Base-by-base conservation (phyloP, 257 asterid species). In the Pogostemon cablin region DNA sequence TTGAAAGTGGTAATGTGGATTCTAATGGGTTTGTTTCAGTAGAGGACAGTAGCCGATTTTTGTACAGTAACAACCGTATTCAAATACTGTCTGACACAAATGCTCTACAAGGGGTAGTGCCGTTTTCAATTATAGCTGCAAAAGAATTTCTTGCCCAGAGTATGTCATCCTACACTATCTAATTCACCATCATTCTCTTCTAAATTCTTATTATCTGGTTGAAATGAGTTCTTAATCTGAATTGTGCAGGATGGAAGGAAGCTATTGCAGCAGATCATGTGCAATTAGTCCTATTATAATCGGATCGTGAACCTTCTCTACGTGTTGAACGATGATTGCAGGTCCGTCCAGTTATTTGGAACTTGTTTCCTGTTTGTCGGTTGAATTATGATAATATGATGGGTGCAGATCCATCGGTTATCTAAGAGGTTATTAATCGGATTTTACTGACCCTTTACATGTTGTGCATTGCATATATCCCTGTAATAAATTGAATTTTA, bases 191-290 rank as follows among this genome's bases (percentile, higher is more conserved):
- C 32, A 25, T 9, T 34, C 17, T 57, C 41, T 35, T 25, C 9
- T 57, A 57, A 40, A 57, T 57, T 34, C 32, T 25, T 25, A 25
- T 25, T 25, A 25, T 25, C 32, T 25, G 32, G 43, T 32, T 34
- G 15, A 9, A 34, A 9, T 2, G 32, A 25, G 32, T 25, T 25
- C 32, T 25, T 25, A 25, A 9, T 69, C 37, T 7, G 12, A 5
- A 40, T 68, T 41, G n/a, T 78, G 75, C 72, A 88, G 96, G 96
- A 72, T 86, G 89, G 89, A 86, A 79, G 69, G 83, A 81, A 59
- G 89, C 86, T 2, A 68, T 83, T 39, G 66, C 84, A 2, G 78
- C 75, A 7, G 84, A 86, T 54, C 90, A 83, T 63, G 80, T 80
- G 73, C 77, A 39, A 72, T 77, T 86, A 67, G 86, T 71, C 65